Evolutionary conservation across 495 filamentous ascomycete genomes (phyloP).

Genomic region (Penicillium cataractarum): DNA sequence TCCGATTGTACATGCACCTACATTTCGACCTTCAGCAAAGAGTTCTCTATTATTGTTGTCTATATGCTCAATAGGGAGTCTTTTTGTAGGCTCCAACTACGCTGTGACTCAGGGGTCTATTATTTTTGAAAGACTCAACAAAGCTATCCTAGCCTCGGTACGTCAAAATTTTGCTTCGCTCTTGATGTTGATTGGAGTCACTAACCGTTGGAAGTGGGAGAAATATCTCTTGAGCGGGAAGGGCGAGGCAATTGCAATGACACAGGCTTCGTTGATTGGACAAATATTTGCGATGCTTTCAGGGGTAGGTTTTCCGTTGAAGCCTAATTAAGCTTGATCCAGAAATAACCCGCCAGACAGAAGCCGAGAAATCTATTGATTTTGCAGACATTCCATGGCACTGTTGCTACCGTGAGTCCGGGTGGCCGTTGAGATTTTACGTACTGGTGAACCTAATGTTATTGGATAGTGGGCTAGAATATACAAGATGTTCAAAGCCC

Average conservation of each 20-base stretch:
- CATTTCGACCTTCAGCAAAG: conserved; percentile 32
- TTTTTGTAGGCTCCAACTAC: conserved; percentile 33
- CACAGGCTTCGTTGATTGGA: conserved; percentile 40
- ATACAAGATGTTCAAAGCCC: conserved; percentile 5
- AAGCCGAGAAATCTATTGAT: conserved; percentile 29
- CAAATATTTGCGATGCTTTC: conserved; percentile 45
- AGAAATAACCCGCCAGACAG: conserved; percentile 7
- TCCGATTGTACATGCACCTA: conserved; percentile 36
- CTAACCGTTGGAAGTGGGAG: conserved; percentile 24
- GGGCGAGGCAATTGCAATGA: conserved; percentile 28
- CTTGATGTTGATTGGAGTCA: not conserved
- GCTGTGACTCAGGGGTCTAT: conserved; percentile 29
- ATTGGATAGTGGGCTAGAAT: conserved; percentile 9
- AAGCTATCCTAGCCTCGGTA: conserved; percentile 37
- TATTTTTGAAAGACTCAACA: conserved; percentile 39
- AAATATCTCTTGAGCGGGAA: conserved; percentile 13
- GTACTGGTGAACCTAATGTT: not conserved
- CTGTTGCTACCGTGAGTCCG: conserved; percentile 28
- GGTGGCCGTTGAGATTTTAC: not conserved
- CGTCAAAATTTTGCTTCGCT: not conserved
- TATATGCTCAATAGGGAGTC: conserved; percentile 36
- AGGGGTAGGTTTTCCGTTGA: conserved; percentile 17
- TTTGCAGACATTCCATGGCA: conserved; percentile 39
- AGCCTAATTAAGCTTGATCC: not conserved
- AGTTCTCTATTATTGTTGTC: conserved; percentile 23